phyloP scores from a whole-genome alignment of 495 filamentous ascomycete genomes.

The Aspergillus avenaceus region DNA sequence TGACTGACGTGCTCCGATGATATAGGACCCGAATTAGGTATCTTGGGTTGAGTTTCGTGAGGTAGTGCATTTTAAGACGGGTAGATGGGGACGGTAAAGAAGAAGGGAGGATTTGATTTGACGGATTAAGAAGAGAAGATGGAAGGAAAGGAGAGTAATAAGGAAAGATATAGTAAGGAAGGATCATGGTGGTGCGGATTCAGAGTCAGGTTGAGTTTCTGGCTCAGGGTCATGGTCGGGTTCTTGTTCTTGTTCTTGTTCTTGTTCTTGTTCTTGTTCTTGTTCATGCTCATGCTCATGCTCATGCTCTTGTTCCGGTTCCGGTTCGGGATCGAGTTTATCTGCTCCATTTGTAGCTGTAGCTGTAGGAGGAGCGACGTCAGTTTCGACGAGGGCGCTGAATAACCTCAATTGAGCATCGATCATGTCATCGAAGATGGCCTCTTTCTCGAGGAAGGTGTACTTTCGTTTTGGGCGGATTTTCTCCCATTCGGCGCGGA shows the following conservation, averaged over 20 bases:
- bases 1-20: too few species aligned
- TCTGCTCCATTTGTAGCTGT: constrained; percentile 21
- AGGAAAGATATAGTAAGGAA: background rate
- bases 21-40: background rate
- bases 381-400: constrained; percentile 28
- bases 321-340: constrained; percentile 21
- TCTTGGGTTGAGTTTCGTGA: too few species aligned
- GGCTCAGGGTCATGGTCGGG: too few species aligned
- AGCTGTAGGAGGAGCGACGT: constrained; percentile 8
- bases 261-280: too few species aligned
- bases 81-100: background rate
- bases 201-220: too few species aligned
- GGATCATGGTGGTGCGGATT: background rate
- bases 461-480: constrained; percentile 64
- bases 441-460: constrained; percentile 84
- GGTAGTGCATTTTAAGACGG: too few species aligned
- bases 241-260: too few species aligned
- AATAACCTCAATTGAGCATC: constrained; percentile 51
- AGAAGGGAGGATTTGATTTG: too few species aligned
- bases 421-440: constrained; percentile 55
- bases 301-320: background rate
- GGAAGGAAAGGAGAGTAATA: background rate
- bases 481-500: constrained; percentile 60
- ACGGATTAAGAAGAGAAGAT: background rate
- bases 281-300: background rate